Evolutionary conservation across 257 asterid species (phyloP).

Genomic region (Fraxinus excelsior): DNA sequence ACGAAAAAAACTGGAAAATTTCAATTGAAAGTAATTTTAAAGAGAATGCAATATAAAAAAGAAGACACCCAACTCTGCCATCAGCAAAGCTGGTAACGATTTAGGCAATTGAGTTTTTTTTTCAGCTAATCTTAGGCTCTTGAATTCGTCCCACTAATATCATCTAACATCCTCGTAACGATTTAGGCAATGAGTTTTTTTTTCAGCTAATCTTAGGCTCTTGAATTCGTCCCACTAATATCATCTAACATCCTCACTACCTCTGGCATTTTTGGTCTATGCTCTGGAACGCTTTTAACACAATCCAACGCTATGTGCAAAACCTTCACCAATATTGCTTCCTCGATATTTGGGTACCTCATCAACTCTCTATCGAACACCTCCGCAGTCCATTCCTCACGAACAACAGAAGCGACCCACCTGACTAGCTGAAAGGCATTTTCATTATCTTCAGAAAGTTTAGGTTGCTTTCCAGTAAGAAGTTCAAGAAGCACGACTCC

Average conservation of each 20-base stretch:
- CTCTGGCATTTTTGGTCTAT: constrained; percentile 29
- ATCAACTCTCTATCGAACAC: constrained; percentile 27
- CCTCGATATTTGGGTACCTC: constrained; percentile 26
- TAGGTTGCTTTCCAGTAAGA: constrained; percentile 30
- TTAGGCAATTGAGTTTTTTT: too few relatives aligned
- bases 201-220: background rate
- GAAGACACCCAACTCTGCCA: too few relatives aligned
- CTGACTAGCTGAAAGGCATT: constrained; percentile 26
- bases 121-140: too few relatives aligned
- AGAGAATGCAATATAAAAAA: too few relatives aligned
- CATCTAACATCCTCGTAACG: too few relatives aligned
- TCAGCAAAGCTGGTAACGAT: too few relatives aligned
- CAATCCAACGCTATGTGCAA: constrained; percentile 26
- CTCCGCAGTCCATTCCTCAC: constrained; percentile 31
- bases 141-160: too few relatives aligned
- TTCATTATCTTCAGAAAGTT: constrained; percentile 6
- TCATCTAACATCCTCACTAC: constrained; percentile 31
- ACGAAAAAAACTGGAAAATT: too few relatives aligned
- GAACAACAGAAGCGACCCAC: constrained; percentile 30
- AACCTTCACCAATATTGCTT: constrained; percentile 34
- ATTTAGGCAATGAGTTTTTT: too few relatives aligned
- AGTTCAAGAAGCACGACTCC: constrained; percentile 31
- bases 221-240: constrained; percentile 8
- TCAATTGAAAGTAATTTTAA: too few relatives aligned
- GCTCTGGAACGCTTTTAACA: constrained; percentile 27